Percentiles rank a stretch among this genome's conserved stretches.
Evolutionary conservation across 805 yeast species (phyloP).

Genomic region (Kurtzmaniella fragi): DNA sequence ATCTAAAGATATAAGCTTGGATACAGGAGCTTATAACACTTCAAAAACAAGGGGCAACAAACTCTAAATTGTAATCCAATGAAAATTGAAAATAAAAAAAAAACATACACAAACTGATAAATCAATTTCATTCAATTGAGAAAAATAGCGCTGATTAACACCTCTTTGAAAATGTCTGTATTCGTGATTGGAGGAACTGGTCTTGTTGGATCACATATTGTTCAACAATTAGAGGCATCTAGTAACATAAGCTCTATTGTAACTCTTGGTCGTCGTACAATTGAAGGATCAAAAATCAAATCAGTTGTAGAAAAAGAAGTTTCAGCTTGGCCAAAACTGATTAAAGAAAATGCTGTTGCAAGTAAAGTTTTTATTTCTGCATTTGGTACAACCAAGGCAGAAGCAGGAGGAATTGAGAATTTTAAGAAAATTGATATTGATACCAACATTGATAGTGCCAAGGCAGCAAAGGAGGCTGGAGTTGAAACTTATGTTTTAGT

Average conservation of each 20-base stretch:
- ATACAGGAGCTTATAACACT: no score
- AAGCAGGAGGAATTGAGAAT: constrained; percentile 67
- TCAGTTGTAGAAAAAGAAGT: constrained; percentile 43
- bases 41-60: no score
- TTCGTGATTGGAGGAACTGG: constrained; percentile 71
- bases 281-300: constrained; percentile 25
- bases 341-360: constrained; percentile 25
- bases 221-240: constrained; percentile 39
- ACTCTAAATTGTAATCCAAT: no score
- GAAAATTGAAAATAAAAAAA: no score
- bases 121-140: no score
- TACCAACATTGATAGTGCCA: constrained; percentile 61
- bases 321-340: constrained; percentile 44
- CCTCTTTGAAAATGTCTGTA: constrained; percentile 11
- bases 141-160: no score
- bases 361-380: constrained; percentile 52
- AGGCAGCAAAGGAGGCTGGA: constrained; percentile 68
- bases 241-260: constrained; percentile 33
- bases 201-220: constrained; percentile 57
- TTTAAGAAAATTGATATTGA: constrained; percentile 74
- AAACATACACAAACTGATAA: no score
- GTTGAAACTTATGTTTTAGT: constrained; percentile 64
- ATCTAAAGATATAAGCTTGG: no score
- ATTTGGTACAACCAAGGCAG: constrained; percentile 70
- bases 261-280: constrained; percentile 48